Conservation (phyloP, 179 eudicot species). For the Silene noctiflora region DNA sequence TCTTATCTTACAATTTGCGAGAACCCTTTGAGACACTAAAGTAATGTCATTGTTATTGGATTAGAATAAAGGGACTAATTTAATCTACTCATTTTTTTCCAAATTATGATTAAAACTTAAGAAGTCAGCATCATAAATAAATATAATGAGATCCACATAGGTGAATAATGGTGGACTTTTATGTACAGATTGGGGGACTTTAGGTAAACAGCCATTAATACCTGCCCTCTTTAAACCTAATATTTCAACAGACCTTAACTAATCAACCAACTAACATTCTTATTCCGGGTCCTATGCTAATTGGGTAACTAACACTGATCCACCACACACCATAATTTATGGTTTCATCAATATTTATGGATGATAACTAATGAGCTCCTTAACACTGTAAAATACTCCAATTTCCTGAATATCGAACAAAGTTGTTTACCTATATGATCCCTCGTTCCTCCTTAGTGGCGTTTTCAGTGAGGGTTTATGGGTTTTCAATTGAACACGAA, state of each 20-base stretch:
- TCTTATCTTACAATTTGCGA: not conserved
- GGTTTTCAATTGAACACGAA: too few relatives aligned
- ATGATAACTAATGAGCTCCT: too few relatives aligned
- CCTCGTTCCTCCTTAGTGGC: too few relatives aligned
- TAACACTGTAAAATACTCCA: too few relatives aligned
- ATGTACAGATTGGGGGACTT: not conserved
- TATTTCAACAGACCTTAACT: slow-evolving; percentile 20
- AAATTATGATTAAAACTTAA: not conserved
- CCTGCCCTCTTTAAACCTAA: slow-evolving; percentile 12
- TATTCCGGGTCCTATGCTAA: not conserved
- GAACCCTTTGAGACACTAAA: not conserved
- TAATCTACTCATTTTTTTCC: too few relatives aligned
- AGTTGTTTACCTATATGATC: too few relatives aligned
- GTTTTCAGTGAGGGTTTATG: too few relatives aligned
- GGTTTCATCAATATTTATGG: not conserved
- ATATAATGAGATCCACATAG: not conserved
- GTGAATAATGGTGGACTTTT: slow-evolving; percentile 10
- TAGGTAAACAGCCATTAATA: slow-evolving; percentile 12
- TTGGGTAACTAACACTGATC: not conserved
- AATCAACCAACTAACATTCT: slow-evolving; percentile 14
- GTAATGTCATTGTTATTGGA: too few relatives aligned
- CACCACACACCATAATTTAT: not conserved
- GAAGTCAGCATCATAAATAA: not conserved
- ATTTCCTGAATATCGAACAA: too few relatives aligned
- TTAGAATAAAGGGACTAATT: too few relatives aligned